A percentile compares a stretch with the other conserved stretches of the same genome.
phyloP scores from a whole-genome alignment of 2,329 filamentous ascomycete species.

The Epichloe typhina region DNA sequence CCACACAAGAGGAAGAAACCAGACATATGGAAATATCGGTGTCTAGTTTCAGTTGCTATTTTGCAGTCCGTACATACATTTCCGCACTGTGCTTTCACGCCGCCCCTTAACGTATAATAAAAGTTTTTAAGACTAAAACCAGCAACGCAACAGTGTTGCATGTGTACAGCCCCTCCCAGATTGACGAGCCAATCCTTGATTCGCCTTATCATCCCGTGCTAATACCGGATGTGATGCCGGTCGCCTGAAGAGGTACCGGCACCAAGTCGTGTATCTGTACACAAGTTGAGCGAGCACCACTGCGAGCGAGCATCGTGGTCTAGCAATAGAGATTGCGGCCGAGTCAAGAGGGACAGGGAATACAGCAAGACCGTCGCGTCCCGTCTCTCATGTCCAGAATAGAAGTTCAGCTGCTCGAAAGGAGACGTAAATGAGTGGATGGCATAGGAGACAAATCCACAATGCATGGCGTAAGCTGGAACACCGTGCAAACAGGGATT shows the following conservation, averaged over 20 bases:
- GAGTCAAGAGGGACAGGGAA: not conserved
- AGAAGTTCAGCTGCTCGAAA: constrained; percentile 2
- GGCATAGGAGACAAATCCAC: not conserved
- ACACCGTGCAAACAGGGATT: not conserved
- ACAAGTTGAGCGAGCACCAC: not conserved
- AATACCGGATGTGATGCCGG: not conserved
- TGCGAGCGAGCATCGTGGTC: not conserved
- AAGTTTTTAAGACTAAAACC: constrained; percentile 1
- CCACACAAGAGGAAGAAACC: not conserved
- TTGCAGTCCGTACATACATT: constrained; percentile 4
- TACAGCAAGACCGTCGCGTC: not conserved
- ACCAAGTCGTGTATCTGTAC: not conserved
- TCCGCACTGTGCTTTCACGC: not conserved
- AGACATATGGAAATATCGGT: not conserved
- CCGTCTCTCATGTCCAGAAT: constrained; percentile 4
- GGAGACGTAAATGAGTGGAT: constrained; percentile 4
- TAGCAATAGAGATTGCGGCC: not conserved
- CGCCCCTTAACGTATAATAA: constrained; percentile 2
- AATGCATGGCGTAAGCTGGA: not conserved
- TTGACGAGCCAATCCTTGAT: not conserved
- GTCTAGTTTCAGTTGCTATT: constrained; percentile 2
- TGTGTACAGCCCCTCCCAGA: not conserved
- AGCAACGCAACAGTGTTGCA: constrained; percentile 1
- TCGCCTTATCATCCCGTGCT: not conserved
- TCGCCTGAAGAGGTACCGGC: not conserved